phyloP scores from a whole-genome alignment of 73 alveolate genomes.

The Effrenium voratum region DNA sequence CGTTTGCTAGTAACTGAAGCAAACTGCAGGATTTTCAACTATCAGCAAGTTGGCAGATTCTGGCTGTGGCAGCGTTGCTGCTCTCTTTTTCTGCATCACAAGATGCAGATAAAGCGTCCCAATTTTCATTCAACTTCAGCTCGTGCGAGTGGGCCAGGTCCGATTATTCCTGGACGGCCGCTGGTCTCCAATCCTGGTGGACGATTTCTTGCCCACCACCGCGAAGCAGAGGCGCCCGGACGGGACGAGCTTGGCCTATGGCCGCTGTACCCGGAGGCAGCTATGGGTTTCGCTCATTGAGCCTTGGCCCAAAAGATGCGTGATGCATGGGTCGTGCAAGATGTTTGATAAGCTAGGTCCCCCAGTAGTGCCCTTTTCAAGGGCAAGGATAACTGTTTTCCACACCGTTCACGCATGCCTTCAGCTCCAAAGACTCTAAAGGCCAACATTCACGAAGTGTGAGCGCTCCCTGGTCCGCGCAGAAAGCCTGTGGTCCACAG shows the following conservation, averaged over 20 bases:
- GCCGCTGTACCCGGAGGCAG: conserved; percentile 53
- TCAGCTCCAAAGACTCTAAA: no score
- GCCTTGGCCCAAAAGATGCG: background rate
- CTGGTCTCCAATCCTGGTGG: conserved; percentile 54
- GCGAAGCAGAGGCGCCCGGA: conserved; percentile 89
- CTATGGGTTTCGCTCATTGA: conserved; percentile 92
- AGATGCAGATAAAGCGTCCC: no score
- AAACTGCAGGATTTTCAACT: no score
- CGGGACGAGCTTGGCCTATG: conserved; percentile 79
- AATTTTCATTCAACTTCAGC: no score
- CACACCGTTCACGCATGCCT: background rate
- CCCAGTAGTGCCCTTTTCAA: background rate
- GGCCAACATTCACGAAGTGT: no score
- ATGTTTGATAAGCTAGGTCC: no score
- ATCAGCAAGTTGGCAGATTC: no score
- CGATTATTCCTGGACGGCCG: conserved; percentile 84
- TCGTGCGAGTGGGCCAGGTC: background rate
- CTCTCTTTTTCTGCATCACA: no score
- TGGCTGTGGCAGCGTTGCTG: no score
- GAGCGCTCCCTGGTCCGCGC: no score
- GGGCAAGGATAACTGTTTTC: background rate
- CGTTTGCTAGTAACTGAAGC: no score
- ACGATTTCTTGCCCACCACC: conserved; percentile 81
- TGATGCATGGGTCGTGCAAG: background rate
- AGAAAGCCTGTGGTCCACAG: no score